Conservation (phyloP, 202 grass and related monocot species). For the Panicum hallii region DNA sequence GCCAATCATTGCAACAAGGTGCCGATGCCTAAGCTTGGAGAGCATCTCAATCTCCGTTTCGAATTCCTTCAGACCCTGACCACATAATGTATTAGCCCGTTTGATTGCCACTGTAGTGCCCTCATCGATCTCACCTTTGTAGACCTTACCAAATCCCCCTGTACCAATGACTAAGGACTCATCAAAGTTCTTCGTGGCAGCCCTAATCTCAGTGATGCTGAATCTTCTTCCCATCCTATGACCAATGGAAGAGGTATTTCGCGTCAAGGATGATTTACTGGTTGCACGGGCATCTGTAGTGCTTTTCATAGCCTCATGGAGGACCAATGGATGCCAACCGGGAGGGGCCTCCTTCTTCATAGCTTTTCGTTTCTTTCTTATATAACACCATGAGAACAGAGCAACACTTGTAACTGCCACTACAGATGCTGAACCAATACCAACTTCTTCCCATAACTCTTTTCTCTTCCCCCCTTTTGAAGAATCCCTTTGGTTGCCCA, state of each 20-base stretch:
- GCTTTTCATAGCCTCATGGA: constrained; percentile 89
- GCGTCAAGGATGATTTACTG: constrained; percentile 54
- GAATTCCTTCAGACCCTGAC: constrained; percentile 91
- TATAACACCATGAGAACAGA: constrained; percentile 60
- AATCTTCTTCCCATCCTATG: constrained; percentile 77
- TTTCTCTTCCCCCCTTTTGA: constrained; percentile 50
- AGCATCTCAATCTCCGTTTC: constrained; percentile 98
- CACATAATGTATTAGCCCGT: constrained; percentile 75
- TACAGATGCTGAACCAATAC: constrained; percentile 57
- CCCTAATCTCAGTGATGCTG: constrained; percentile 70
- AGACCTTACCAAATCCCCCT: constrained; percentile 98
- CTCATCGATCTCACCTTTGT: constrained; percentile 78
- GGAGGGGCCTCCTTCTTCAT: constrained; percentile 64
- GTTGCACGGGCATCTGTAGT: constrained; percentile 72
- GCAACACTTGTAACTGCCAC: constrained; percentile 53
- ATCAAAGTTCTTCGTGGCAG: constrained; percentile 87
- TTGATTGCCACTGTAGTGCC: constrained; percentile 79
- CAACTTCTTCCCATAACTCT: constrained; percentile 64
- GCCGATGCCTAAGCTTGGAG: constrained; percentile 95
- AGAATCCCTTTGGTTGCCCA: constrained; percentile 24
- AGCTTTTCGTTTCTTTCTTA: constrained; percentile 72
- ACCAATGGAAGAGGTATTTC: constrained; percentile 56
- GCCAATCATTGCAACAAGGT: constrained; percentile 94
- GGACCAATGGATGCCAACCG: constrained; percentile 88
- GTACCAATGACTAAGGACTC: constrained; percentile 80